phyloP scores from a whole-genome alignment of 1,284 basidiomycete genomes.

The Apiotrichum gamsii region DNA sequence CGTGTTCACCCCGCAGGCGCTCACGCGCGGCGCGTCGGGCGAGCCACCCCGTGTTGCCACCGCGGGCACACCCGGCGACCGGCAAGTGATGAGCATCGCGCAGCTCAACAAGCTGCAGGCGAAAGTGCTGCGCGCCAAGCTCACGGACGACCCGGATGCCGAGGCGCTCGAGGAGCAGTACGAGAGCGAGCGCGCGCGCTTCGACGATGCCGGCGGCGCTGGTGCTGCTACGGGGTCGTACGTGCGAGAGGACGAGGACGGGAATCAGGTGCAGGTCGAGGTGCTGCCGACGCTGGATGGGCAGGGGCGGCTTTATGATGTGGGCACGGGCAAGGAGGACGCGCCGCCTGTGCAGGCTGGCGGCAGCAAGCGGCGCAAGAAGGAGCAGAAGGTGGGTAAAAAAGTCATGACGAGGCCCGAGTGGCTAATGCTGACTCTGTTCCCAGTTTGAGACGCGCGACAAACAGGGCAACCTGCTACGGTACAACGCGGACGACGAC shows the following conservation, averaged over 20 bases:
- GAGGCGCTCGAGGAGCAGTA: slow-evolving; percentile 74
- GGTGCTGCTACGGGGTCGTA: slow-evolving; percentile 44
- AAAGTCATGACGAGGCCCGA: too few species aligned
- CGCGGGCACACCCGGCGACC: slow-evolving; percentile 19
- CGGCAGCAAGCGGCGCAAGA: slow-evolving; percentile 55
- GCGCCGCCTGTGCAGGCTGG: slow-evolving; percentile 43
- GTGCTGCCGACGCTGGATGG: slow-evolving; percentile 87
- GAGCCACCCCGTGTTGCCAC: neutral
- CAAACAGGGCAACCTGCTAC: slow-evolving; percentile 77
- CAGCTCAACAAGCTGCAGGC: slow-evolving; percentile 91
- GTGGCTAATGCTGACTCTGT: slow-evolving; percentile 3
- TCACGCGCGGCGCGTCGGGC: slow-evolving; percentile 28
- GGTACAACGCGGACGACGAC: slow-evolving; percentile 84
- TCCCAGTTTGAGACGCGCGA: slow-evolving; percentile 76
- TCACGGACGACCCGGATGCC: slow-evolving; percentile 68
- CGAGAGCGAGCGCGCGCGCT: slow-evolving; percentile 57
- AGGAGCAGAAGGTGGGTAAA: slow-evolving; percentile 59
- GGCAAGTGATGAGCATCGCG: slow-evolving; percentile 46
- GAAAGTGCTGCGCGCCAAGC: slow-evolving; percentile 80
- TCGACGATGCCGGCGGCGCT: slow-evolving; percentile 41
- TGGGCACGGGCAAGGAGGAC: slow-evolving; percentile 59
- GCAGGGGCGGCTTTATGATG: slow-evolving; percentile 80
- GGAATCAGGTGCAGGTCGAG: slow-evolving; percentile 55
- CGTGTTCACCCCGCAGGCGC: slow-evolving; percentile 68
- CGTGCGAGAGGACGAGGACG: slow-evolving; percentile 24